A percentile compares a stretch with the other conserved stretches of the same genome.
Evolutionary conservation across 2,329 filamentous ascomycete species (phyloP).

Genomic region (Aspergillus alliaceus): DNA sequence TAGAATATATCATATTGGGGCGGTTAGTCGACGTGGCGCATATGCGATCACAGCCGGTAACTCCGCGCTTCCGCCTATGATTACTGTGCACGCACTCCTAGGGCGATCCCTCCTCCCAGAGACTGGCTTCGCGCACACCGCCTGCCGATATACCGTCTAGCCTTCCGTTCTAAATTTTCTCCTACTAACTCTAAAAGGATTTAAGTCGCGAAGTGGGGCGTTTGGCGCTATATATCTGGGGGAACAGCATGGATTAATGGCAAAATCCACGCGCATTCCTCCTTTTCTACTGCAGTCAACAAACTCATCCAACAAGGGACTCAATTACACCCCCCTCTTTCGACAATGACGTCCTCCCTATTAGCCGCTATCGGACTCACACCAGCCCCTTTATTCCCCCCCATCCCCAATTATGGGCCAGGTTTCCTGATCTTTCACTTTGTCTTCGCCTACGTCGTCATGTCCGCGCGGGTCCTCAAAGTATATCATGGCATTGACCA

Average conservation of each 20-base stretch:
- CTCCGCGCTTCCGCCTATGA: constrained; percentile 9
- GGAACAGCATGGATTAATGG: too few relatives aligned
- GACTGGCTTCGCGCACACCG: not conserved
- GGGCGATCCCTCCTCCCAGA: too few relatives aligned
- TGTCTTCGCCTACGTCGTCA: constrained; percentile 45
- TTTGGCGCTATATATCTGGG: not conserved
- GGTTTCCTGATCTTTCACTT: constrained; percentile 35
- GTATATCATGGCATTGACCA: constrained; percentile 48
- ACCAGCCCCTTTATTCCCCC: constrained; percentile 4
- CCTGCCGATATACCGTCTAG: not conserved
- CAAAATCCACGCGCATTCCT: not conserved
- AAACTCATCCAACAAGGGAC: too few relatives aligned
- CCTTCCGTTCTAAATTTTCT: not conserved
- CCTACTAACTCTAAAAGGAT: not conserved
- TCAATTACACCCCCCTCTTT: not conserved
- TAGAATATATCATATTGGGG: constrained; percentile 48
- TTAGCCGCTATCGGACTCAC: constrained; percentile 26
- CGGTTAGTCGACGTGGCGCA: constrained; percentile 33
- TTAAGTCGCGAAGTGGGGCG: too few relatives aligned
- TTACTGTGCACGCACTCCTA: too few relatives aligned
- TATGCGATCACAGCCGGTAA: constrained; percentile 6
- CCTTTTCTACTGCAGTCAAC: not conserved
- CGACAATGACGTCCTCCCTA: constrained; percentile 19
- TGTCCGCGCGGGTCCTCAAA: constrained; percentile 48
- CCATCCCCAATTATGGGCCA: constrained; percentile 19